Percentiles rank a stretch among this genome's conserved stretches.
Conservation (phyloP, 768 basidiomycete genomes). For the Clavaria fumosa region DNA sequence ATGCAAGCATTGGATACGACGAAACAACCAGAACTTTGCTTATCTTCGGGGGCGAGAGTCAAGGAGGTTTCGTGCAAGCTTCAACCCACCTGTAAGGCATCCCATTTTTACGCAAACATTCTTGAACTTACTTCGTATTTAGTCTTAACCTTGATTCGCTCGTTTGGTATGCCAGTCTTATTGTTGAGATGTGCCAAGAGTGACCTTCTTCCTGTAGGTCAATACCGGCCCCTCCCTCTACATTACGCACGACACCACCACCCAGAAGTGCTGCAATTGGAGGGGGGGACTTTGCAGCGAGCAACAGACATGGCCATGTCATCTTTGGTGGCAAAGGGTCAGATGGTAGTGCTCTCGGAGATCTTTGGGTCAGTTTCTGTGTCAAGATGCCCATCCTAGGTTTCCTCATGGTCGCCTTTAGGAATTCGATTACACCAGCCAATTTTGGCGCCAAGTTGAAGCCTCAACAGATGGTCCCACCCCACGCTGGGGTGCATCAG, state of each 20-base stretch:
- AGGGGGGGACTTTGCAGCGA: constrained; percentile 62
- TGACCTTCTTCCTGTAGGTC: too few relatives aligned
- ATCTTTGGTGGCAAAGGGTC: constrained; percentile 54
- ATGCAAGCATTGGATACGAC: constrained; percentile 54
- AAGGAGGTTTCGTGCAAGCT: constrained; percentile 43
- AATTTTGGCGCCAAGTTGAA: constrained; percentile 58
- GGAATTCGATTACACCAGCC: constrained; percentile 64
- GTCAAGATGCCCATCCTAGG: not conserved
- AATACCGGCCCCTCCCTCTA: constrained; percentile 33
- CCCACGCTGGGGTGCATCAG: constrained; percentile 54
- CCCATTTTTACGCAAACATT: constrained; percentile 2
- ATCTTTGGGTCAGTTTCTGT: constrained; percentile 50
- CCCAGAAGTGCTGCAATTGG: constrained; percentile 48
- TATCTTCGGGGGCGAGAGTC: constrained; percentile 65
- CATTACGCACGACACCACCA: constrained; percentile 34
- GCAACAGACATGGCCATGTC: constrained; percentile 67
- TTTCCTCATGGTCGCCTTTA: constrained; percentile 6
- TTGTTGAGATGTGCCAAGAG: too few relatives aligned
- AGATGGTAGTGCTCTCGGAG: constrained; percentile 39
- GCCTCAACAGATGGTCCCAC: constrained; percentile 40
- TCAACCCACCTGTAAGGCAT: constrained; percentile 50
- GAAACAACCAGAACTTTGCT: constrained; percentile 40
- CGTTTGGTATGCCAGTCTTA: too few relatives aligned
- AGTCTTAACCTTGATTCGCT: constrained; percentile 51
- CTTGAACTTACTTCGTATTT: constrained; percentile 8